A percentile compares a stretch with the other conserved stretches of the same genome.
phyloP scores from a whole-genome alignment of 2,329 filamentous ascomycete species.

The Plenodomus biglobosus region DNA sequence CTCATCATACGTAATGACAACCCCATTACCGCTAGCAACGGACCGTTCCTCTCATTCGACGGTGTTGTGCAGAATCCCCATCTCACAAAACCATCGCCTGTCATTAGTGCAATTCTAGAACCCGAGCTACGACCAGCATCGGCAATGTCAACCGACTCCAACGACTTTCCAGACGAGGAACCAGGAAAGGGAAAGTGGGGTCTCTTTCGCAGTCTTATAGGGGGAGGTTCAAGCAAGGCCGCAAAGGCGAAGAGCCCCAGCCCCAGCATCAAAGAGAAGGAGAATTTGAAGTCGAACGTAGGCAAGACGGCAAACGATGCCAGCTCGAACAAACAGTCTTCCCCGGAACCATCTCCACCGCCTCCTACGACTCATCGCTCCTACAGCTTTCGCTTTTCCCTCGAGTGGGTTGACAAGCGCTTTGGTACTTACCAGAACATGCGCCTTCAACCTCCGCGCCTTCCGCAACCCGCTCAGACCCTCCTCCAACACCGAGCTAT shows the following conservation, averaged over 20 bases:
- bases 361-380: slow-evolving; percentile 57
- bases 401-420: slow-evolving; percentile 64
- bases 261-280: slow-evolving; percentile 26
- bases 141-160: slow-evolving; percentile 32
- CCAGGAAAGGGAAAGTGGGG: slow-evolving; percentile 62
- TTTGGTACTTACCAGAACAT: slow-evolving; percentile 62
- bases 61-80: slow-evolving; percentile 52
- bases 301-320: slow-evolving; percentile 7
- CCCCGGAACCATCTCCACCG: slow-evolving; percentile 33
- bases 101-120: slow-evolving; percentile 24
- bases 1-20: slow-evolving; percentile 85
- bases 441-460: slow-evolving; percentile 65
- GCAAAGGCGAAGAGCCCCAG: slow-evolving; percentile 46
- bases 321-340: background rate
- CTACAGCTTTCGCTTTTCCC: slow-evolving; percentile 73
- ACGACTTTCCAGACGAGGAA: slow-evolving; percentile 40
- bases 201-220: slow-evolving; percentile 65
- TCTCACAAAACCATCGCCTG: slow-evolving; percentile 37
- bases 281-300: slow-evolving; percentile 20
- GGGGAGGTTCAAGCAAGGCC: slow-evolving; percentile 48
- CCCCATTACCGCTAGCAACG: slow-evolving; percentile 53
- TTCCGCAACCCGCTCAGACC: slow-evolving; percentile 70
- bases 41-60: slow-evolving; percentile 65
- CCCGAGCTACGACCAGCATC: slow-evolving; percentile 33
- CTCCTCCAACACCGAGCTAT: slow-evolving; percentile 54